Evolutionary conservation across 306 rosid species (phyloP), one percentile per base, ranked within the genome.

Genomic region (Castanopsis chinensis): DNA sequence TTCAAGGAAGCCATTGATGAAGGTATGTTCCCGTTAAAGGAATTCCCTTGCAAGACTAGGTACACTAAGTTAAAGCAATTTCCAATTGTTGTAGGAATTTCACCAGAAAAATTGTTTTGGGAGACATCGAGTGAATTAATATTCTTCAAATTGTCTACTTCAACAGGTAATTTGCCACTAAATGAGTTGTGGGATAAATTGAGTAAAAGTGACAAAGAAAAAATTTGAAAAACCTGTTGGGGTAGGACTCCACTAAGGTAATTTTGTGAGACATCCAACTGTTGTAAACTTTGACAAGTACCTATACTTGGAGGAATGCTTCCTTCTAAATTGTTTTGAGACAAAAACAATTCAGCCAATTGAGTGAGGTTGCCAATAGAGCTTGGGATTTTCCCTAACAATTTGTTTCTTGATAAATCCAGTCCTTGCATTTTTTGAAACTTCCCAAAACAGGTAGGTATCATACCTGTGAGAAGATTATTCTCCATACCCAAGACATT

Each of bases 361-460:
- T 25, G 27, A 25, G 27, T 25, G 19, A 88, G 78, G 52, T 86
- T 88, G 0, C 89, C 82, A 30, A 83, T 32, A 12, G 75, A 81
- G 5, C 54, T 0, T 5, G 80, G 76, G 20, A 85, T 56, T 3
- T 55, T 1, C 57, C 91, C 83, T 30, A 78, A 76, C 5, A 88
- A 3, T 19, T 17, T 76, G 43, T 88, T 88, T 5, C 4, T 15
- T 9, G 2, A 0, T 1, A 88, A 21, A n/a, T 0, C 0, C 17
- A 88, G 13, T 3, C 0, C 0, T 74, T 76, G 82, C 71, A 86
- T 27, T 17, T 71, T 74, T 0, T 53, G 23, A 6, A 86, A 59
- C 76, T 68, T 77, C 4, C 76, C 85, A 20, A 86, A 79, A 71
- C 72, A 45, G 17, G 55, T 0, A 1, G 89, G 92, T 54, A 88